Conservation (phyloP, 495 filamentous ascomycete species). For the Penicillium pancosmium region DNA sequence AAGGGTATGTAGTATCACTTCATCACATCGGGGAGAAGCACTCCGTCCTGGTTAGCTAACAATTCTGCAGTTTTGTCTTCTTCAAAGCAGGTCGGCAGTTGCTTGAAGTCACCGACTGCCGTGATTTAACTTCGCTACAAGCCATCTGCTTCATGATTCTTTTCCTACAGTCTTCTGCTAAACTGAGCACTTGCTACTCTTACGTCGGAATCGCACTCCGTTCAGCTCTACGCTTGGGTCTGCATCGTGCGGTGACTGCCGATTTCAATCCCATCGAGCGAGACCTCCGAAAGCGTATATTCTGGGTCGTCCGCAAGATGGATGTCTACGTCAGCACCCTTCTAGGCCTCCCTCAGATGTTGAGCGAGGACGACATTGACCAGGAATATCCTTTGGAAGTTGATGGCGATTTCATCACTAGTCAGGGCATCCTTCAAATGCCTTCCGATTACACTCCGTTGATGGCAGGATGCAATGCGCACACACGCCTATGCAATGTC, state of each 20-base stretch:
- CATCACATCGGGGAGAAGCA: not conserved
- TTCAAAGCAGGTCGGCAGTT: slow-evolving; percentile 79
- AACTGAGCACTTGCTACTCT: slow-evolving; percentile 90
- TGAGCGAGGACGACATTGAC: slow-evolving; percentile 89
- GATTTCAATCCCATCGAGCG: slow-evolving; percentile 84
- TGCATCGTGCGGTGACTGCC: slow-evolving; percentile 77
- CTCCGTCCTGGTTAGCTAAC: slow-evolving; percentile 5
- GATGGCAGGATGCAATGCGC: slow-evolving; percentile 82
- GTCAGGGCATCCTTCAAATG: slow-evolving; percentile 70
- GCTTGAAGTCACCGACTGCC: slow-evolving; percentile 88
- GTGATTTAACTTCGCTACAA: slow-evolving; percentile 83
- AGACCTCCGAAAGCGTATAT: slow-evolving; percentile 81
- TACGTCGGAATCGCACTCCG: slow-evolving; percentile 89
- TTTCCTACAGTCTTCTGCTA: slow-evolving; percentile 88
- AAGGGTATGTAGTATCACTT: slow-evolving; percentile 62
- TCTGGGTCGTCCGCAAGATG: slow-evolving; percentile 91
- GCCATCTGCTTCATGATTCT: slow-evolving; percentile 90
- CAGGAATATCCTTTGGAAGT: slow-evolving; percentile 82
- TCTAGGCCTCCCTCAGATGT: slow-evolving; percentile 80
- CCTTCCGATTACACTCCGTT: slow-evolving; percentile 74
- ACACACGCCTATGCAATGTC: slow-evolving; percentile 75
- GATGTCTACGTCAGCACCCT: slow-evolving; percentile 91
- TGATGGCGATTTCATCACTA: slow-evolving; percentile 91
- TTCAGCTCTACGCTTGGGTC: slow-evolving; percentile 81
- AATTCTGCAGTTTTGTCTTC: slow-evolving; percentile 70